A percentile compares a stretch with the other conserved stretches of the same genome.
Evolutionary conservation across 768 basidiomycete species (phyloP).

Genomic region (Tricholoma matsutake): DNA sequence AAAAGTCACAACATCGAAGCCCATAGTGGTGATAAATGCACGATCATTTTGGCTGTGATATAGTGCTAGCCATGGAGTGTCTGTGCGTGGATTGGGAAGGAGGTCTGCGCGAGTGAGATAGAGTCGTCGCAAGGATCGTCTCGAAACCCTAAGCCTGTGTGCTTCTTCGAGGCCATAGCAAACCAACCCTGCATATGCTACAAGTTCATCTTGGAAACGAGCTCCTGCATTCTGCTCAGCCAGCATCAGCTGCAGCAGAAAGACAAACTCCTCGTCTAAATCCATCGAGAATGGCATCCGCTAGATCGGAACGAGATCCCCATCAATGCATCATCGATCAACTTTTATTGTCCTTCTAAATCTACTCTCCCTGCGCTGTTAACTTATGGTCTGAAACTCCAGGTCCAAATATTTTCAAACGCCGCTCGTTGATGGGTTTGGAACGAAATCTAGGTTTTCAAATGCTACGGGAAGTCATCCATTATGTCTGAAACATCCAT

Average conservation of each 20-base stretch:
- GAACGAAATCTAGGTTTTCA: neutral
- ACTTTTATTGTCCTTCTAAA: neutral
- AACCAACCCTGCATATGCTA: neutral
- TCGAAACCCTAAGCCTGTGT: neutral
- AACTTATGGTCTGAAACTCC: neutral
- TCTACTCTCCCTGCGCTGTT: neutral
- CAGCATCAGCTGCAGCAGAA: too few relatives aligned
- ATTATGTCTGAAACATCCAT: too few relatives aligned
- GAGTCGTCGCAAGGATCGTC: neutral
- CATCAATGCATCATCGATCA: neutral
- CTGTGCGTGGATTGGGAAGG: too few relatives aligned
- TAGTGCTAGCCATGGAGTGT: too few relatives aligned
- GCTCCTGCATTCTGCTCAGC: too few relatives aligned
- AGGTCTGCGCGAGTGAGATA: neutral
- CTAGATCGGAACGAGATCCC: neutral
- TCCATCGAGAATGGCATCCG: too few relatives aligned
- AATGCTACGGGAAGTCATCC: neutral
- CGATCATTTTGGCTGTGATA: constrained; percentile 15
- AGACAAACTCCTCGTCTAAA: too few relatives aligned
- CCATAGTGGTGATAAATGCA: constrained; percentile 26
- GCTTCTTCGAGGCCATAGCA: neutral
- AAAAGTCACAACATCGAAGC: constrained; percentile 17
- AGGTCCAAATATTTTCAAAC: neutral
- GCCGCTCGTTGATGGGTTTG: neutral
- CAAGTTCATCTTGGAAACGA: too few relatives aligned